These are phyloP conservation scores for Collybia nuda DNA, from an alignment of 768 basidiomycete genomes.

Conservation along the genomic window DNA sequence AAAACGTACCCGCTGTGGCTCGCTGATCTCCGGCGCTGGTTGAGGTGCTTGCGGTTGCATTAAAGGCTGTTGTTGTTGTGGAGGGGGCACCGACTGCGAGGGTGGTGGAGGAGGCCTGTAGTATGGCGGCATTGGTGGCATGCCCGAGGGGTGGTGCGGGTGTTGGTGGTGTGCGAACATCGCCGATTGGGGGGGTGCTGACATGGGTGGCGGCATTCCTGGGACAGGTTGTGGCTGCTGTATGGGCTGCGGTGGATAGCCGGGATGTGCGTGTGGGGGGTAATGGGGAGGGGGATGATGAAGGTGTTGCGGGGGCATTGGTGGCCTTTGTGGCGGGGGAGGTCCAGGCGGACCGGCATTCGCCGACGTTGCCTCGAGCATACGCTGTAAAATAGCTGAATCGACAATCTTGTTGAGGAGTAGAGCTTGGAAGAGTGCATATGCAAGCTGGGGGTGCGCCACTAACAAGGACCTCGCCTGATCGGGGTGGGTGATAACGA, in stretches of 20 bases:
- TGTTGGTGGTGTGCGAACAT: conserved; percentile 29
- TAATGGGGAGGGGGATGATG: conserved; percentile 24
- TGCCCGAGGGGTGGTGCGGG: conserved; percentile 22
- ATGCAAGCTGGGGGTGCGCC: conserved; percentile 89
- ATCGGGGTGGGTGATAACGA: conserved; percentile 89
- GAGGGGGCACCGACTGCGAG: conserved; percentile 24
- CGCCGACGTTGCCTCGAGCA: conserved; percentile 40
- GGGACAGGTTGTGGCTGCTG: conserved; percentile 31
- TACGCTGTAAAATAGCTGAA: conserved; percentile 76
- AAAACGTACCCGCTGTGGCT: conserved; percentile 44
- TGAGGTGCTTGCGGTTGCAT: conserved; percentile 26
- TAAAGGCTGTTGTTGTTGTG: conserved; percentile 23
- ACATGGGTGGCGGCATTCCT: conserved; percentile 26
- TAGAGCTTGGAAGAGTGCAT: conserved; percentile 94
- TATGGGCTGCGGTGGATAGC: conserved; percentile 27
- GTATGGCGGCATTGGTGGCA: conserved; percentile 31
- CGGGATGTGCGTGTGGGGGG: conserved; percentile 27
- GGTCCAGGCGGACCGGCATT: conserved; percentile 11
- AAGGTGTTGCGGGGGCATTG: conserved; percentile 34
- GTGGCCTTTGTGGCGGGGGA: conserved; percentile 21
- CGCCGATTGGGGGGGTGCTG: conserved; percentile 24
- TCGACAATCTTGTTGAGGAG: conserved; percentile 94
- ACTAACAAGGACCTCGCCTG: conserved; percentile 80
- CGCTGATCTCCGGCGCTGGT: conserved; percentile 41
- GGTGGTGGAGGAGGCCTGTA: conserved; percentile 32